Evolutionary conservation across 306 rosid genomes (phyloP), one percentile per base, ranked within the genome.

Genomic region (Rubus parviflorus): DNA sequence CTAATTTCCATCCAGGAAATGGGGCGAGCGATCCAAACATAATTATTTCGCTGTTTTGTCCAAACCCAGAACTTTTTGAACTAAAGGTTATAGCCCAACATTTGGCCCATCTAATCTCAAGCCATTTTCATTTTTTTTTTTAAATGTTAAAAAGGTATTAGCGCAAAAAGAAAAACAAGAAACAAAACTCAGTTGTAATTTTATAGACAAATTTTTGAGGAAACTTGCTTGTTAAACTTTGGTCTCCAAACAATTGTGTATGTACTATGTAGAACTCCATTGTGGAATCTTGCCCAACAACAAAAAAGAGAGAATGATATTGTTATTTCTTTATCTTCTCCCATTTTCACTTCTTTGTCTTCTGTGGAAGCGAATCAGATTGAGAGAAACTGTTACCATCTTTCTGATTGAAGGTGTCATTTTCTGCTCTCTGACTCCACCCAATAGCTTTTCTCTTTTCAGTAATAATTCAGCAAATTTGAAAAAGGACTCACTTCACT

Each of bases 391-490:
- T 68, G 75, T 16, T 25, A 85, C 75, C 76, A 58, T 48, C 48
- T 70, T 77, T 62, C 20, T 54, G 7, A 51, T 17, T 68, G 56
- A 74, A 45, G 45, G 66, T 72, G 71, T 81, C 88, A 72, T 56
- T 77, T 68, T 76, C 83, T 74, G 67, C 80, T 69, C 45, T 73
- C 77, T 58, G 78, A 81, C 78, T 49, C 81, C 80, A 56, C 80
- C 64, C 67, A 46, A 66, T 64, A 66, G 56, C 63, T 70, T n/a
- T 48, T 81, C 47, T 47, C 79, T 61, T 61, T 73, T 73, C 66
- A 65, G 70, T 80, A 76, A 75, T 72, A 69, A 81, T 60, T 48
- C 80, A 72, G 54, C 83, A 73, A 74, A 65, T 81, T 84, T 57
- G 76, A 70, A 75, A 51, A 38, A 40, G 52, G 77, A 71, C 17